Percentiles rank a stretch among this genome's conserved stretches.
These are phyloP conservation scores for Spirogloea muscicola DNA, from an alignment of 139 green algal species.

Conservation along the genomic window DNA sequence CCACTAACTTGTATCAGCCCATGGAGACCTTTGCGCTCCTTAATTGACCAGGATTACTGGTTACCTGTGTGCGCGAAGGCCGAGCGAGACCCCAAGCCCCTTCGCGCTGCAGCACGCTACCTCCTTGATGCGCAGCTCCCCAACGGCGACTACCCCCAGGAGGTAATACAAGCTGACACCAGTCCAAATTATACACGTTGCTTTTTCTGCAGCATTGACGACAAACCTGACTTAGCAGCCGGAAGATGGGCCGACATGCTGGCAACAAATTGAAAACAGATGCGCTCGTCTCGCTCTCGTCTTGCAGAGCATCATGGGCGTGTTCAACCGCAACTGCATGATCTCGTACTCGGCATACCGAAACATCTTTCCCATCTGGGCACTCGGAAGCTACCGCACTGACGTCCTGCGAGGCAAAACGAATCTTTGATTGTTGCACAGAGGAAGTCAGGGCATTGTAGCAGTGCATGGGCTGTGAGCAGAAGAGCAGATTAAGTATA, in stretches of 20 bases:
- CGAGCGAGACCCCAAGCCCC: constrained; percentile 54
- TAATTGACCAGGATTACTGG: background rate
- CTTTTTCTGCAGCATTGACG: no score
- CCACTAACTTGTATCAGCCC: background rate
- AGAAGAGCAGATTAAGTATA: no score
- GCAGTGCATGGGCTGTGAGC: no score
- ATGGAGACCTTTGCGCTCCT: background rate
- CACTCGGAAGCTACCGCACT: constrained; percentile 78
- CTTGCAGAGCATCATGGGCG: constrained; percentile 92
- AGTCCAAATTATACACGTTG: no score
- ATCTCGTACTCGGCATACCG: constrained; percentile 98
- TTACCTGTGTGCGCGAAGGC: constrained; percentile 3
- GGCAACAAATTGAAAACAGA: no score
- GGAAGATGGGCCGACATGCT: no score
- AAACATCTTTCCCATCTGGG: constrained; percentile 99
- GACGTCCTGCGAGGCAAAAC: no score
- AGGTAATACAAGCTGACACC: no score
- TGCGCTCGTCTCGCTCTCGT: no score
- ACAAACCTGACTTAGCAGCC: no score
- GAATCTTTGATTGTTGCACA: no score
- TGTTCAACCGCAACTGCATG: constrained; percentile 99
- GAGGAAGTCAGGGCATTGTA: no score
- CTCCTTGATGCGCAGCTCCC: constrained; percentile 63
- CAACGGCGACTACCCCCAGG: constrained; percentile 91
- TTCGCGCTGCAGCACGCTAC: constrained; percentile 61